Conservation (phyloP, 2,329 filamentous ascomycete genomes). For the Alternaria longipes region DNA sequence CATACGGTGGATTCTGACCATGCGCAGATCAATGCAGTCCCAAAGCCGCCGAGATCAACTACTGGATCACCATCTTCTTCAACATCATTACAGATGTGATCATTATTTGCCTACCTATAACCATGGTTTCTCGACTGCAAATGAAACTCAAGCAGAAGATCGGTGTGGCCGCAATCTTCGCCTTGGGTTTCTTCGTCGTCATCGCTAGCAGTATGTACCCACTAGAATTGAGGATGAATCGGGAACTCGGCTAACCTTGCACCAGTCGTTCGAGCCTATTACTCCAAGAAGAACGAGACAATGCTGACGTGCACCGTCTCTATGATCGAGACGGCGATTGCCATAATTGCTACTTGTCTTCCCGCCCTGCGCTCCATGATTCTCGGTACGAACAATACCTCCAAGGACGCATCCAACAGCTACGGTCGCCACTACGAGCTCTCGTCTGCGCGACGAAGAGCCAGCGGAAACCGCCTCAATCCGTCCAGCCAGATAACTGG, state of each 20-base stretch:
- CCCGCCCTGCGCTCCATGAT: constrained; percentile 39
- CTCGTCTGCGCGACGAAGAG: constrained; percentile 24
- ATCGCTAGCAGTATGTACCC: constrained; percentile 33
- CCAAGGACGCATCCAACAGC: constrained; percentile 25
- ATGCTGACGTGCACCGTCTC: constrained; percentile 39
- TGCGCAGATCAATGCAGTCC: constrained; percentile 31
- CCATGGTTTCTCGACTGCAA: constrained; percentile 33
- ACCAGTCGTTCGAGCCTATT: constrained; percentile 35
- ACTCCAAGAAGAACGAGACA: constrained; percentile 28
- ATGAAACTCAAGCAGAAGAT: constrained; percentile 37
- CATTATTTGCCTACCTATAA: constrained; percentile 33
- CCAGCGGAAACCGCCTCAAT: constrained; percentile 16
- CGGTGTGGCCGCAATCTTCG: constrained; percentile 33
- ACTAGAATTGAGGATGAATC: neutral
- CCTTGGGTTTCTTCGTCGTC: constrained; percentile 33
- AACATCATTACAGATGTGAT: constrained; percentile 35
- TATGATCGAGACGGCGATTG: constrained; percentile 43
- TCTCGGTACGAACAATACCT: constrained; percentile 27
- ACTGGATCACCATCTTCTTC: constrained; percentile 36
- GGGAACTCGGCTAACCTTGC: constrained; percentile 7
- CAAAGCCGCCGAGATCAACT: constrained; percentile 29
- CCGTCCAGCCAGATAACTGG: constrained; percentile 2
- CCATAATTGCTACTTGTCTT: constrained; percentile 54
- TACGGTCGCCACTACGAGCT: constrained; percentile 38
- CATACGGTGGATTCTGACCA: constrained; percentile 12